Base-by-base conservation (phyloP, 23 red algal genomes). In the Pyropia yezoensis region DNA sequence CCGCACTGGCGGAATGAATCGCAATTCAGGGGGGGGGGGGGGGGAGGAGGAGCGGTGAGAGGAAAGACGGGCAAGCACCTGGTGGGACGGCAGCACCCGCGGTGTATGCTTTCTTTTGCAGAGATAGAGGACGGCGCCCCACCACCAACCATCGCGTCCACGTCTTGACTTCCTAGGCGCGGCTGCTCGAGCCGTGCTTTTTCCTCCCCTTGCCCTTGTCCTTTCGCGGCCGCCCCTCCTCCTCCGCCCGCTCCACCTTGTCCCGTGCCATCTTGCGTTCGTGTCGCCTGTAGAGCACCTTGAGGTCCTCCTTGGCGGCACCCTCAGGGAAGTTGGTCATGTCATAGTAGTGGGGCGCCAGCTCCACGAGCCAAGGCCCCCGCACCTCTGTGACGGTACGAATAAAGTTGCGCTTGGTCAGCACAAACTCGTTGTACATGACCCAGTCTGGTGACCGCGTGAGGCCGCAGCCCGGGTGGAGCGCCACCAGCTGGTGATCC, bases 351-450 rank as follows among this genome's bases (percentile, higher is more conserved):
- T 90, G 57, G 32, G 84, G 72, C 14, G 93, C 74, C 49, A 69
- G 62, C 34, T 90, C 50, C 16, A 97, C 28, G 1, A 97, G 70
- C 93, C 84, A 90, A 25, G 71, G 50, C 12, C 68, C 77, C 18
- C 75, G 57, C 12, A 97, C 59, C 20, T 86, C 67, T 8, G 75
- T 75, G 50, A 82, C 78, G 29, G 73, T 86, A 21, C 93, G 71
- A 54, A 97, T 88, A 69, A 65, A 97, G 51, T 81, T 70, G 19
- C 67, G 25, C 34, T 77, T 74, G 8, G 93, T 97, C 11, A 90
- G 61, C 60, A 97, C 93, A 74, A 87, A 97, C 67, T 97, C 93
- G 62, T 97, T 82, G 70, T 86, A 97, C 57, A 97, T 67, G 27
- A 97, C 74, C 85, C 93, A 97, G 18, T 73, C 62, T 0, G 93